Evolutionary conservation across 495 filamentous ascomycete genomes (phyloP), one percentile per base, ranked within the genome.

Genomic region (Hyaloscypha bicolor): DNA sequence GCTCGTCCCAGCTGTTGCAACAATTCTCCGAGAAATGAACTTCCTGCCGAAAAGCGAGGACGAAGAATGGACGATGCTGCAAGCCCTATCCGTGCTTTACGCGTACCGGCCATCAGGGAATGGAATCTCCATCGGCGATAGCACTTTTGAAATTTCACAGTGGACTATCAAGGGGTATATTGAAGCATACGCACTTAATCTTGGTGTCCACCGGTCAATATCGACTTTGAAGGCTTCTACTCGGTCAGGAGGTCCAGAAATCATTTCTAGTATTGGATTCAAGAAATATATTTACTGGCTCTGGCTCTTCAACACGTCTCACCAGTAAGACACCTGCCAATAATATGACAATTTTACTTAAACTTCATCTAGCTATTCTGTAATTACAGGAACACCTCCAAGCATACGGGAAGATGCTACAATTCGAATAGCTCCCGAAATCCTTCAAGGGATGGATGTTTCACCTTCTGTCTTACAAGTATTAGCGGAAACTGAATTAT

Each of bases 241-340:
- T 19, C 30, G n/a, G 6, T 8, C 51, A 6, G 14, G 32, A 37
- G 52, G 9, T 35, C 53, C 62, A 12, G 25, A 64, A 19, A 57
- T 57, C 51, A 22, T 22, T 14, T 22, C 51, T 9, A 39, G 30
- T n/a, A 35, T 35, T 25, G 21, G 16, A 39, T 64, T 56, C 53
- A 56, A 33, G 19, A 33, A 19, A 29, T 64, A 56, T 30, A 9
- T 39, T 1, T 32, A 33, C 16, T 64, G 62, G 62, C 35, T 64
- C 4, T 64, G 62, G 62, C 53, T 64, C 5, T 64, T 56, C 29
- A 58, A 32, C 19, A 64, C 42, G 51, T 64, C 62, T 22, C 62
- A 58, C 9, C 52, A 64, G 42, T 48, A 48, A 48, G 42, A 11
- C 42, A 48, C 9, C 4, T 19, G 12, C 16, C 8, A 48, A 3